Evolutionary conservation across 1,284 basidiomycete species (phyloP), one percentile per base, ranked within the genome.

Genomic region (Acaromyces ingoldii): DNA sequence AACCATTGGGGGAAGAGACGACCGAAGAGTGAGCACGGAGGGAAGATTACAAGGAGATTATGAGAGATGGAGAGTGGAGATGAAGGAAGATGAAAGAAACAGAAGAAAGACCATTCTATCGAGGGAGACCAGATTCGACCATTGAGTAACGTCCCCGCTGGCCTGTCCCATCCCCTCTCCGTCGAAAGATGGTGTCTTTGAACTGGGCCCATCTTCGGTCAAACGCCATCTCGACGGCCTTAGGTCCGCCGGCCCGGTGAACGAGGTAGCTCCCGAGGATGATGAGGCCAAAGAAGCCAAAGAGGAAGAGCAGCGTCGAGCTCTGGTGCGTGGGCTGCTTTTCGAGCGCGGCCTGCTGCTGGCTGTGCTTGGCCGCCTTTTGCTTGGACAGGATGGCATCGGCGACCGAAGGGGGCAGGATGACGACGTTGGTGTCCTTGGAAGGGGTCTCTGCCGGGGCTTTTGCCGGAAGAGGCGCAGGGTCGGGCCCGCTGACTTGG

Each of bases 211-310:
- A n/a, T n/a, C n/a, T n/a, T n/a, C 42, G 42, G 25, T 45, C 42
- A 4, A 45, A 17, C 24, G 42, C 42, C 4, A 25, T 4, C 34
- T 45, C 42, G 19, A 45, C 26, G 19, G 17, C 25, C 15, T 28
- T n/a, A 34, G 42, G 42, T 26, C 42, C 42, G 13, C 42, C 42
- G 5, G 42, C 42, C 22, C 26, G 17, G 25, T 45, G 42, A 45
- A 45, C 26, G 22, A 45, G 42, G 24, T 45, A 45, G 22, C 21
- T 26, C 4, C 30, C 19, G 22, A 45, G 17, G 13, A 45, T 15
- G 4, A 45, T 26, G 26, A 45, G 21, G 25, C 21, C 42, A 29
- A 45, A 45, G 25, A 45, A 45, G 13, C 22, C 28, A 25, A 45
- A 45, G 21, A 45, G 42, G 22, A 28, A 45, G 3, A n/a, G n/a